phyloP scores from a whole-genome alignment of 345 rosid species.

The Theobroma cacao region DNA sequence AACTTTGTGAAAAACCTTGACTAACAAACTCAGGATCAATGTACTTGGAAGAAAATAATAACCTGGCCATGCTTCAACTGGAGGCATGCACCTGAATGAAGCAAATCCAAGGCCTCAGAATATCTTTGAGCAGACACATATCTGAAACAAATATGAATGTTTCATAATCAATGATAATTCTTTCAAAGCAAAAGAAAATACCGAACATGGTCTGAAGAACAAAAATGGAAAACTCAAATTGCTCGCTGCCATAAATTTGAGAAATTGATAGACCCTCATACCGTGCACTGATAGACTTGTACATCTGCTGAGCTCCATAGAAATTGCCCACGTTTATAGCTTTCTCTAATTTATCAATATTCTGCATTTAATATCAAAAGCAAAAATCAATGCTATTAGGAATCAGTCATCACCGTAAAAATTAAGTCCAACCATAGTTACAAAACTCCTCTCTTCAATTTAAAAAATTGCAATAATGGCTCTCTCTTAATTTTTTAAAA shows the following conservation, averaged over 20 bases:
- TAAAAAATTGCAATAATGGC: too few species aligned
- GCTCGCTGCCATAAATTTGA: not conserved
- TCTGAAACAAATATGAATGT: constrained; percentile 32
- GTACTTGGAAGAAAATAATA: constrained; percentile 28
- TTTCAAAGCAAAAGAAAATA: not conserved
- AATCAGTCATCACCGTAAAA: constrained; percentile 2
- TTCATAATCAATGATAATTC: constrained; percentile 13
- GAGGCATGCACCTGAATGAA: constrained; percentile 81
- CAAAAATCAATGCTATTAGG: not conserved
- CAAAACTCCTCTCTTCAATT: not conserved
- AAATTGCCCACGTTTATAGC: constrained; percentile 67
- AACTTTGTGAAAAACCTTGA: not conserved
- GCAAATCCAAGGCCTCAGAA: constrained; percentile 80
- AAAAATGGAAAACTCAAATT: not conserved
- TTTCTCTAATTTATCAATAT: constrained; percentile 75
- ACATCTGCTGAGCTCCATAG: constrained; percentile 99
- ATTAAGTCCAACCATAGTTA: not conserved
- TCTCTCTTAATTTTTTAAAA: not conserved
- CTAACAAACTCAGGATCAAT: not conserved
- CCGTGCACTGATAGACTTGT: constrained; percentile 89
- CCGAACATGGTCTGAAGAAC: not conserved
- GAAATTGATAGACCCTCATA: constrained; percentile 18
- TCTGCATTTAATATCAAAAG: constrained; percentile 37
- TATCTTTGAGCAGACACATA: constrained; percentile 69
- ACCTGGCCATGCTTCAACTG: constrained; percentile 80